Evolutionary conservation across 805 yeast species (phyloP).

Genomic region (Hermanozyma aechmeae): DNA sequence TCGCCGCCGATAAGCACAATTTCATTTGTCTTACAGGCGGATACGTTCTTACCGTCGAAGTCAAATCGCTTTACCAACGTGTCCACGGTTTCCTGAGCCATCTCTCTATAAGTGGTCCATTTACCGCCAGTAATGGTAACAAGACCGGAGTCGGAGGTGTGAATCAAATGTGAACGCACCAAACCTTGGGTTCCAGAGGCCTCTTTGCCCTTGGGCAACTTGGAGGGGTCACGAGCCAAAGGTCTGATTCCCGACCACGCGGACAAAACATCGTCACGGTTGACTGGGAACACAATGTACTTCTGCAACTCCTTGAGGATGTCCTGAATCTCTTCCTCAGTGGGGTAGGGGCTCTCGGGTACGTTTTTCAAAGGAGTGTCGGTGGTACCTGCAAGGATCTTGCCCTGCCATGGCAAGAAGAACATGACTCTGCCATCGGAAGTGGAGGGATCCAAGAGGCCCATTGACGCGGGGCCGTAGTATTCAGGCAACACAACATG

Average conservation of each 20-base stretch:
- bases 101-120: conserved; percentile 97
- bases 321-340: conserved; percentile 82
- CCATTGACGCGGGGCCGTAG: conserved; percentile 82
- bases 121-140: conserved; percentile 93
- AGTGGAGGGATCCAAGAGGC: conserved; percentile 85
- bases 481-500: conserved; percentile 88
- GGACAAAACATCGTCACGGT: conserved; percentile 82
- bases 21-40: conserved; percentile 45
- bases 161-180: conserved; percentile 81
- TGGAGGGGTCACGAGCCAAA: conserved; percentile 73
- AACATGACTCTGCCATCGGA: conserved; percentile 95
- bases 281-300: conserved; percentile 80
- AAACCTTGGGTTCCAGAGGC: conserved; percentile 62
- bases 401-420: conserved; percentile 97
- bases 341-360: conserved; percentile 72
- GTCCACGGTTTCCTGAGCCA: conserved; percentile 92
- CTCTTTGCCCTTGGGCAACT: conserved; percentile 35
- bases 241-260: conserved; percentile 99
- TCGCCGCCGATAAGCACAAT: conserved; percentile 72
- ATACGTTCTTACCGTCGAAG: conserved; percentile 22
- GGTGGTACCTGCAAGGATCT: conserved; percentile 93
- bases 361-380: conserved; percentile 73
- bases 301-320: conserved; percentile 81
- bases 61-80: conserved; percentile 46
- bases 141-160: conserved; percentile 63